Conservation (phyloP, 306 rosid genomes). For the Cucurbita maxima region DNA sequence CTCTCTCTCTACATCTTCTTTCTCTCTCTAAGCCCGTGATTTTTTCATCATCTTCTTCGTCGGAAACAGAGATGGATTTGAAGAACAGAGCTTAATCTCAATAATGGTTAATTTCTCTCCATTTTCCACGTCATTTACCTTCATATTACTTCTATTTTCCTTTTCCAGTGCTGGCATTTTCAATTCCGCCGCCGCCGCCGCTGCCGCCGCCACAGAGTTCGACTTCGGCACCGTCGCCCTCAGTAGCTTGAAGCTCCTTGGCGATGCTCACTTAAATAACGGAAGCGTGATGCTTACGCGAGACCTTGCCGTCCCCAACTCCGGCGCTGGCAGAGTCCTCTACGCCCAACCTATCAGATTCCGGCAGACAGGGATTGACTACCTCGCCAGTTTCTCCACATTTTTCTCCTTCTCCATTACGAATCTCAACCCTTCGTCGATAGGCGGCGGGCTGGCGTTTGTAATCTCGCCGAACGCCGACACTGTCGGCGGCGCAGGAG, state of each 20-base stretch:
- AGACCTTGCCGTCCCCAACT: slow-evolving; percentile 83
- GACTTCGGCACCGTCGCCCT: slow-evolving; percentile 68
- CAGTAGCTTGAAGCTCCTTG: slow-evolving; percentile 59
- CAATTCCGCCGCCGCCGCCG: neutral
- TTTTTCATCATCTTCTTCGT: slow-evolving; percentile 2
- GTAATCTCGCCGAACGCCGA: slow-evolving; percentile 53
- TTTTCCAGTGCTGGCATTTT: neutral
- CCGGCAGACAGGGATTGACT: slow-evolving; percentile 30
- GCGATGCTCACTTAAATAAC: slow-evolving; percentile 86
- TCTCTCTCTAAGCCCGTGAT: slow-evolving; percentile 20
- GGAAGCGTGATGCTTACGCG: slow-evolving; percentile 69
- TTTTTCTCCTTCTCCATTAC: slow-evolving; percentile 68
- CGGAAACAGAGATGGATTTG: slow-evolving; percentile 13
- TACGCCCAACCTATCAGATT: slow-evolving; percentile 53
- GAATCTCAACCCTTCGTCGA: slow-evolving; percentile 77
- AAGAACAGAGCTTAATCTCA: slow-evolving; percentile 9
- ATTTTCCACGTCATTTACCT: neutral
- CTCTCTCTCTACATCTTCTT: slow-evolving; percentile 3
- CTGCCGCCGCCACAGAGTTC: slow-evolving; percentile 35
- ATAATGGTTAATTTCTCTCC: slow-evolving; percentile 32
- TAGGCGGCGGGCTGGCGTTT: slow-evolving; percentile 89
- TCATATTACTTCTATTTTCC: neutral
- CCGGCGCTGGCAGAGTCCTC: slow-evolving; percentile 71
- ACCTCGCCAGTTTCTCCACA: slow-evolving; percentile 60
- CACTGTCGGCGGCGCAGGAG: slow-evolving; percentile 56